These are phyloP conservation scores for Ligustrum vulgare DNA, from an alignment of 257 asterid genomes.

Conservation along the genomic window DNA sequence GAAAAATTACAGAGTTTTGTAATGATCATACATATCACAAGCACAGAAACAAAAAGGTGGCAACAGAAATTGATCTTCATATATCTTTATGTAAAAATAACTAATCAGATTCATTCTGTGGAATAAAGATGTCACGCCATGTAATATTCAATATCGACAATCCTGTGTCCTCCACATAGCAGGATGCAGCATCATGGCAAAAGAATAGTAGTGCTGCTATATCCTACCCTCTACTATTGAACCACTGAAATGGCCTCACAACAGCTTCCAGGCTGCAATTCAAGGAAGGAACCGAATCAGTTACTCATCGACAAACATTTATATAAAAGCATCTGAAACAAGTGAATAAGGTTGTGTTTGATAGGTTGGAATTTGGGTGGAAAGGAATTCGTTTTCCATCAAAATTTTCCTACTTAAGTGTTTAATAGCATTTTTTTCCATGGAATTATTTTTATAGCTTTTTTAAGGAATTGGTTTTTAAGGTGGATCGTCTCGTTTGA, in stretches of 20 bases:
- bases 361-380: too few relatives aligned
- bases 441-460: too few relatives aligned
- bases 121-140: constrained; percentile 16
- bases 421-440: too few relatives aligned
- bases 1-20: not conserved
- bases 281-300: not conserved
- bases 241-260: constrained; percentile 18
- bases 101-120: not conserved
- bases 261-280: constrained; percentile 50
- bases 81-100: not conserved
- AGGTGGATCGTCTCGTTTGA: too few relatives aligned
- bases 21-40: not conserved
- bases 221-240: not conserved
- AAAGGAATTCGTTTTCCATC: too few relatives aligned
- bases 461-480: too few relatives aligned
- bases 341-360: too few relatives aligned
- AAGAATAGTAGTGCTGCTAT: constrained; percentile 25
- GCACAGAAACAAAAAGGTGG: not conserved
- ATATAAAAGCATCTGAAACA: not conserved
- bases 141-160: not conserved
- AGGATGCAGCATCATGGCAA: constrained; percentile 17
- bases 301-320: not conserved
- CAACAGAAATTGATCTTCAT: not conserved
- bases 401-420: too few relatives aligned
- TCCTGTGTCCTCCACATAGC: constrained; percentile 9